These are phyloP conservation scores for Fusarium verrucosum DNA, from an alignment of 2,329 filamentous ascomycete species.

Conservation along the genomic window DNA sequence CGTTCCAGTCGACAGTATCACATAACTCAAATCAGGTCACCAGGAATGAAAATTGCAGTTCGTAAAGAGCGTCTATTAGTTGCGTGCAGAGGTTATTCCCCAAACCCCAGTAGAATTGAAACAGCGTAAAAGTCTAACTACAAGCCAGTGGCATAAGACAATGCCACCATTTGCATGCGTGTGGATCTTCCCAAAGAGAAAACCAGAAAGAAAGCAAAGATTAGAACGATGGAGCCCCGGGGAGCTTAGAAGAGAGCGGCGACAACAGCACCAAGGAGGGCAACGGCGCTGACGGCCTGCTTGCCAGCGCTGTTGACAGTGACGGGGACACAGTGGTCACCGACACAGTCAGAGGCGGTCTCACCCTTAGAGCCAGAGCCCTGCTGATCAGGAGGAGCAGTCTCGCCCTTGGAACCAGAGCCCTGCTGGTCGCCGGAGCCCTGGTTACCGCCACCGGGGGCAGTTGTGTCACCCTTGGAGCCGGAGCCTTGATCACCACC, in stretches of 20 bases:
- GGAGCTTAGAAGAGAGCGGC: constrained; percentile 30
- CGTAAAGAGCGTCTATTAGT: constrained; percentile 11
- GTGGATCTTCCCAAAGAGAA: constrained; percentile 12
- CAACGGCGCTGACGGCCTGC: constrained; percentile 34
- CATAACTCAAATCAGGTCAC: not conserved
- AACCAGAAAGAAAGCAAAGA: constrained; percentile 13
- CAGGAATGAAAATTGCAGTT: not conserved
- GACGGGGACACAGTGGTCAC: constrained; percentile 17
- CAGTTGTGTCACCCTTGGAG: not conserved
- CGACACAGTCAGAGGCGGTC: not conserved
- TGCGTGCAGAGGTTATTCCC: constrained; percentile 18
- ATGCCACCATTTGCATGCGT: constrained; percentile 7
- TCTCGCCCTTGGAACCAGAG: not conserved
- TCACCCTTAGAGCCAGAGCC: not conserved
- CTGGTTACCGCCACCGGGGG: not conserved
- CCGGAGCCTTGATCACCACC: not conserved
- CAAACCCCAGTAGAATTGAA: constrained; percentile 20
- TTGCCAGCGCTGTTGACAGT: constrained; percentile 32
- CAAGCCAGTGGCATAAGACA: constrained; percentile 21
- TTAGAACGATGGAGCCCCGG: not conserved
- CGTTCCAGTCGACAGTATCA: not conserved
- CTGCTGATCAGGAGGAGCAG: not conserved
- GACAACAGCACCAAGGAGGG: constrained; percentile 30
- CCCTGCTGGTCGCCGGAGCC: not conserved
- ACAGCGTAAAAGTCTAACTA: constrained; percentile 18